Conservation (phyloP, 495 filamentous ascomycete genomes). For the Bacidia rubella region DNA sequence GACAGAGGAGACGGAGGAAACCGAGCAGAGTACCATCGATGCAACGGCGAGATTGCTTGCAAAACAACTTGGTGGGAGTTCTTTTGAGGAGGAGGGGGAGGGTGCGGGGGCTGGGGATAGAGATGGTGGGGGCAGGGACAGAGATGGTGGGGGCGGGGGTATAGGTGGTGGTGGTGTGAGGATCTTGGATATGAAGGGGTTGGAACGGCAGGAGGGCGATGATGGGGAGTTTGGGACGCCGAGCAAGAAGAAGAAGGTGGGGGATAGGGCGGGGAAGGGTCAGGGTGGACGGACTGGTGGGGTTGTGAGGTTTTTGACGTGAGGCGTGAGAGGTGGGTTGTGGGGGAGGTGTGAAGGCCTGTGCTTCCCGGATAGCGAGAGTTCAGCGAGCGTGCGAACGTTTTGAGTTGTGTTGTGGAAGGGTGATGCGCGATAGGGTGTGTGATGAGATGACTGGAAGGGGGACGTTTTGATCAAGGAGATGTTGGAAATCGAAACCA, state of each 20-base stretch:
- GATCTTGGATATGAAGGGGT: background rate
- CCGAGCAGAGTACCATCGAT: background rate
- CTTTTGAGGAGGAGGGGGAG: background rate
- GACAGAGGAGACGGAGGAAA: background rate
- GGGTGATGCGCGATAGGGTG: too few relatives aligned
- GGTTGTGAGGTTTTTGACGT: background rate
- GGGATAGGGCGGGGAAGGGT: conserved; percentile 1
- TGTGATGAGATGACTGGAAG: too few relatives aligned
- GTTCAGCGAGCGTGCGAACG: too few relatives aligned
- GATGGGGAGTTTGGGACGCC: background rate
- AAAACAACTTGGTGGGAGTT: background rate
- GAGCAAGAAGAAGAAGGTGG: background rate
- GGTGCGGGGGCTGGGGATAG: background rate
- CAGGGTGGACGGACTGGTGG: background rate
- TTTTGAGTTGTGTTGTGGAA: too few relatives aligned
- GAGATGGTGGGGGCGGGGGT: background rate
- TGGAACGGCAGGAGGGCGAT: background rate
- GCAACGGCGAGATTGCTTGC: conserved; percentile 1
- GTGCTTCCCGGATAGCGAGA: too few relatives aligned
- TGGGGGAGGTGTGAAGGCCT: background rate
- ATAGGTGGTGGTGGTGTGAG: too few relatives aligned
- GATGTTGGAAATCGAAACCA: too few relatives aligned
- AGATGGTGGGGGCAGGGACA: background rate
- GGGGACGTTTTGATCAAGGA: too few relatives aligned
- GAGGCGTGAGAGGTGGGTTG: background rate